Evolutionary conservation across 768 basidiomycete species (phyloP).

Genomic region (Amanita fuliginea): DNA sequence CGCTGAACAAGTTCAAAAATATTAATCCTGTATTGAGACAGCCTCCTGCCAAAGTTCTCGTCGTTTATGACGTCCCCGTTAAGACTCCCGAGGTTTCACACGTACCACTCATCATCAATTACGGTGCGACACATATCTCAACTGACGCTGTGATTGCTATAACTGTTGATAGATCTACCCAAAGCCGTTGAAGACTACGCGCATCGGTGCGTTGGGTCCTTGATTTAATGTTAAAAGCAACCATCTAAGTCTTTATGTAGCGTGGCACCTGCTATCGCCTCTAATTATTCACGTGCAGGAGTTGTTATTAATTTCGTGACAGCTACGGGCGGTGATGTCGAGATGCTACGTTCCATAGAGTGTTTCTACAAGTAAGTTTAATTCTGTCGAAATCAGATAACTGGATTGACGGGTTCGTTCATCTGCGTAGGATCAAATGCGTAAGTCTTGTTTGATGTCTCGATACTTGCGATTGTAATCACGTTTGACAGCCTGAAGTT

Average conservation of each 20-base stretch:
- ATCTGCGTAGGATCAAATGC: constrained; percentile 66
- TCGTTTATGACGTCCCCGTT: constrained; percentile 90
- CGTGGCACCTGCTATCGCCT: constrained; percentile 81
- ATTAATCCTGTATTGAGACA: constrained; percentile 53
- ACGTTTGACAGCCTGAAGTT: constrained; percentile 64
- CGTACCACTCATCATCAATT: constrained; percentile 91
- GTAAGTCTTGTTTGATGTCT: constrained; percentile 31
- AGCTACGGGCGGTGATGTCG: constrained; percentile 94
- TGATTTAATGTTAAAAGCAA: not conserved
- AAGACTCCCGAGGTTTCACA: constrained; percentile 85
- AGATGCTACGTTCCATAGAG: constrained; percentile 97
- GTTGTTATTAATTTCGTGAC: constrained; percentile 96
- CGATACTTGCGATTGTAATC: constrained; percentile 10
- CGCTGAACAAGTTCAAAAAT: constrained; percentile 76
- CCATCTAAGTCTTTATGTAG: constrained; percentile 23
- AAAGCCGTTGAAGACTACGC: constrained; percentile 97
- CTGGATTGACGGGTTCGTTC: not conserved
- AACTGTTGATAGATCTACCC: constrained; percentile 54
- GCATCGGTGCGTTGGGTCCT: constrained; percentile 52
- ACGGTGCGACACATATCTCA: constrained; percentile 35
- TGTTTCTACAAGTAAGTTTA: constrained; percentile 85
- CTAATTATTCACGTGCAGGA: constrained; percentile 77
- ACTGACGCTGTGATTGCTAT: not conserved
- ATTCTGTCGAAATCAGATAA: not conserved
- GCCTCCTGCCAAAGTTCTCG: constrained; percentile 60